Evolutionary conservation across 495 filamentous ascomycete species (phyloP), one percentile per base, ranked within the genome.

Genomic region (Aspergillus asperescens): DNA sequence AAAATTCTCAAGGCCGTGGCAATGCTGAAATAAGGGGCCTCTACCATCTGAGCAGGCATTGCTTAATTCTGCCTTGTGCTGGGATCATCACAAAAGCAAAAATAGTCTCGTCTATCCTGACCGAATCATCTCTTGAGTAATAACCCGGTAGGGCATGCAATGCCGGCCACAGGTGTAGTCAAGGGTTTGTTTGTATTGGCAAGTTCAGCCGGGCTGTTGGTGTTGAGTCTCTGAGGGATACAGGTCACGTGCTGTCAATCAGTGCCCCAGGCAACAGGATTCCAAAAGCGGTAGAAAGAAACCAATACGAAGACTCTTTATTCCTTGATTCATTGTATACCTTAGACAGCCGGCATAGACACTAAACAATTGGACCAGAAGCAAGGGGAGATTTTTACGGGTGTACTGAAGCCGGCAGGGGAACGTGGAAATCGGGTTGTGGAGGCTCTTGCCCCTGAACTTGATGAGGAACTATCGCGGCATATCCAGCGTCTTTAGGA

Each of bases 301-400:
- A 47, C 44, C 29, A 47, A 47, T 47, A 47, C 44, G 44, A 20
- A 31, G 25, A 32, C 12, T 47, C 16, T 47, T 23, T 29, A 23
- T 22, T 19, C 12, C 15, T 13, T 9, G 9, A 16, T 13, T 15
- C 13, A 16, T 20, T 16, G 9, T 31, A 8, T n/a, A 18, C 8
- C 24, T 31, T 4, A 1, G 6, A 28, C 18, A n/a, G 16, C 1
- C 39, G 8, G 2, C 4, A 42, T 42, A 20, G 23, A 24, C 39
- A 32, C 19, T 9, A 20, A 20, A 38, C 22, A 22, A 29, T 27
- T 77, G 1, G 22, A 25, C 7, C 48, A 56, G 5, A 43, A 60
- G 1, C 63, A 47, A 10, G 32, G 28, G 0, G 54, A 63, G 29
- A 59, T 74, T 4, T 74, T 71, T 24, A 63, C 45, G 2, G 69